Conservation (phyloP, 23 red algal genomes). For the Gracilariopsis chorda region DNA sequence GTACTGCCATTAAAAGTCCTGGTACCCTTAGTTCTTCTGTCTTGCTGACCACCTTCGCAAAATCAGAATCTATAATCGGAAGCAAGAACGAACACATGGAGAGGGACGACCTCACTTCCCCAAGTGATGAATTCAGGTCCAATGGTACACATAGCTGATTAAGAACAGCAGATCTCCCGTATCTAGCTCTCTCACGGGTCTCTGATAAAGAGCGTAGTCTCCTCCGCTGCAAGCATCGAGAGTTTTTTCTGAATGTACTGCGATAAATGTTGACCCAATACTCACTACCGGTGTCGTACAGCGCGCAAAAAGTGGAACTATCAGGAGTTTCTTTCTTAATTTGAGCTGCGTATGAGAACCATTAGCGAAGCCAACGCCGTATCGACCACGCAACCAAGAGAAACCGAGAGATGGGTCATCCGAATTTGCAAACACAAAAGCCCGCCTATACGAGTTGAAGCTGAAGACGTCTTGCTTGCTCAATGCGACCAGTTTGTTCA, state of each 20-base stretch:
- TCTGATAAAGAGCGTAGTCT: background rate
- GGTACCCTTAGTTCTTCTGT: too few species aligned
- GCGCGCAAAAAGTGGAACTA: constrained; percentile 5
- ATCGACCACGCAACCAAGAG: background rate
- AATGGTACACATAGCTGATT: background rate
- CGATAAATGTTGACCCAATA: constrained; percentile 3
- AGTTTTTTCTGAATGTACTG: background rate
- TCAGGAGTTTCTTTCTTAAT: background rate
- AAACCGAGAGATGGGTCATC: constrained; percentile 11
- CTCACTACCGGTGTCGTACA: background rate
- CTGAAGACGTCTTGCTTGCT: background rate
- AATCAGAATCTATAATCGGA: background rate
- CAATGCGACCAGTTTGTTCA: background rate
- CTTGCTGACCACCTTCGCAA: too few species aligned
- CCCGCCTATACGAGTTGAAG: background rate
- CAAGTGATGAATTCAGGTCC: background rate
- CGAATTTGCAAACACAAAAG: constrained; percentile 11
- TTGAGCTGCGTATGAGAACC: background rate
- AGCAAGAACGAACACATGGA: background rate
- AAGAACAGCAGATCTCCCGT: background rate
- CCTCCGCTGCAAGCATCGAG: background rate
- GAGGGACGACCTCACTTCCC: background rate
- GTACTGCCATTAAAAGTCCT: too few species aligned
- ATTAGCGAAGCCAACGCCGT: background rate
- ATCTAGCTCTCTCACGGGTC: too few species aligned